Evolutionary conservation across 768 basidiomycete genomes (phyloP), one percentile per base, ranked within the genome.

Genomic region (Mycena polygramma): DNA sequence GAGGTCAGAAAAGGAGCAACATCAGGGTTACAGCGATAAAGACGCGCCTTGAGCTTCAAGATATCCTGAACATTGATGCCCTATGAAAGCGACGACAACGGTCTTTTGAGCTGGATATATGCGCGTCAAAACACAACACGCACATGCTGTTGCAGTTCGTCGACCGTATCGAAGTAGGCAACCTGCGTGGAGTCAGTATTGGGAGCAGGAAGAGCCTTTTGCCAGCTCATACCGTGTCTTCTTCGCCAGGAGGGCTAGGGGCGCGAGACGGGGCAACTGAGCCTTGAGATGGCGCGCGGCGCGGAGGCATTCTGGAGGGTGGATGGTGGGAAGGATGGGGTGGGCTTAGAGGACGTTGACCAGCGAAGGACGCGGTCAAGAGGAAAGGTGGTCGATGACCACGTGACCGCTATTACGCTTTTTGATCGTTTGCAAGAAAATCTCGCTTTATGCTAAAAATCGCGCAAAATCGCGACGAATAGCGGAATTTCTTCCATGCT

Each of bases 31-130:
- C 26, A 62, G 26, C 30, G 37, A 53, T 20, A 30, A 51, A 37
- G 49, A 68, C 48, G 80, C 55, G 91, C 94, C 82, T 98, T 98
- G 71, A 98, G 89, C 81, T 98, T 98, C 59, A 92, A 79, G 66
- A 98, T 98, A 78, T 98, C 97, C 84, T 97, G 95, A 35, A 96
- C 91, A 73, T 96, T 97, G 79, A 97, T 97, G 17, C 96, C 96
- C 96, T 97, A 74, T 10, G 48, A 35, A 63, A 41, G 53, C 54
- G 59, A 60, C 55, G 48, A 68, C 52, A 45, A 72, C 39, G 60
- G 53, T 30, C 43, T 24, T 19, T 54, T 43, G 22, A 51, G 55
- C 60, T 37, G 60, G 22, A 76, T 76, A 74, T 69, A 74, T 71
- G 59, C 46, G 46, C 35, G 55, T 39, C 54, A 63, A 63, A 51